Percentiles rank a stretch among this genome's conserved stretches.
Conservation (phyloP, 139 green algal species). For the Coelastrella sp. region DNA sequence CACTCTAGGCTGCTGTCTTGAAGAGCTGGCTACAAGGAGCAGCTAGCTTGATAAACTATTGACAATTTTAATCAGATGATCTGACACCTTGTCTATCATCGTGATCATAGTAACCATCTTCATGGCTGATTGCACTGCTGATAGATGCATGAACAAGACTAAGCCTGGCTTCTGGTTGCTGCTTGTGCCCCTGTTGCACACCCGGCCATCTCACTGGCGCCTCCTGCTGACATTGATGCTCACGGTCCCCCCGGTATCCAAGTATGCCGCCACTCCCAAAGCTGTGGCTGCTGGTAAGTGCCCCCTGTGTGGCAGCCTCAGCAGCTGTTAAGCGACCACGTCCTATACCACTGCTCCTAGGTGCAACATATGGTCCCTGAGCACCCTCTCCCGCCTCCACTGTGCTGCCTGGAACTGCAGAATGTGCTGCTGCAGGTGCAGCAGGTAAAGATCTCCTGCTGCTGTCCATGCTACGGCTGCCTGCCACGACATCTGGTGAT, state of each 20-base stretch:
- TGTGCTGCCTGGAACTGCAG: neutral
- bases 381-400: neutral
- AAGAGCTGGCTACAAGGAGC: no score
- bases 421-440: neutral
- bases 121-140: neutral
- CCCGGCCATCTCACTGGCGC: neutral
- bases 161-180: neutral
- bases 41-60: neutral
- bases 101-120: neutral
- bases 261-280: neutral
- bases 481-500: constrained; percentile 12
- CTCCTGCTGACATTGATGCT: neutral
- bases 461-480: neutral
- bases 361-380: neutral
- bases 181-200: neutral
- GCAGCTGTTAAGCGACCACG: neutral
- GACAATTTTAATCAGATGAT: no score
- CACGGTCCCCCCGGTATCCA: neutral
- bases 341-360: neutral
- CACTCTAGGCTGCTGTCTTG: neutral
- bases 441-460: neutral
- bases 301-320: neutral
- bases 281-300: neutral
- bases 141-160: neutral
- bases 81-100: neutral